Base-by-base conservation (phyloP, 73 alveolate species). In the Diophrys sp. region DNA sequence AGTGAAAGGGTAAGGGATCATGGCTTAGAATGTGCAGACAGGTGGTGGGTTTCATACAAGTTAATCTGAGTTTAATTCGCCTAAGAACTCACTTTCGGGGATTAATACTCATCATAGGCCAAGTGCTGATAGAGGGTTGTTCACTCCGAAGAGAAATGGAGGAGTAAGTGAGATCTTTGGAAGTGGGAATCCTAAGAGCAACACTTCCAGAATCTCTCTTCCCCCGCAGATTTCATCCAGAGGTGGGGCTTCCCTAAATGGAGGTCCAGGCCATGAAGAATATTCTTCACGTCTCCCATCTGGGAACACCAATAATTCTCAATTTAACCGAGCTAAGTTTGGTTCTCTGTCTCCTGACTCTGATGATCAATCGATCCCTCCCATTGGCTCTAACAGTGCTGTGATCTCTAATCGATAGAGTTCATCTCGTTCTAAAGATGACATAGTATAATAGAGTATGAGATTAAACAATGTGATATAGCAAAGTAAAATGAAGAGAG, bases 231-330 rank as follows among this genome's bases (percentile, higher is more conserved):
- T 44, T 11, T 44, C 62, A 11, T 44, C 62, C 5, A 44, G 62
- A 44, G 62, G n/a, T 44, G 5, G n/a, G 18, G n/a, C n/a, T n/a
- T n/a, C n/a, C n/a, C n/a, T n/a, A n/a, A n/a, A n/a, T n/a, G n/a
- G n/a, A n/a, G n/a, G n/a, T n/a, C n/a, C n/a, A n/a, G n/a, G n/a
- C n/a, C 62, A 44, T 44, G 62, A 44, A 11, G 62, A 44, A 18
- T 44, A 44, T 44, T 11, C 62, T 44, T 11, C 5, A 11, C 5
- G 62, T 11, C 18, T 11, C 5, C n/a, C n/a, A 44, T 44, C 62
- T 44, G 62, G 62, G 62, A 44, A 44, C n/a, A 44, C n/a, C n/a
- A n/a, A n/a, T n/a, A n/a, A 44, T 44, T 44, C 62, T 44, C 62
- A 44, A 18, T 44, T 11, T 44, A 44, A 18, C 18, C 5, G 18